phyloP scores from a whole-genome alignment of 2,329 filamentous ascomycete genomes.

The Ilyonectria destructans region DNA sequence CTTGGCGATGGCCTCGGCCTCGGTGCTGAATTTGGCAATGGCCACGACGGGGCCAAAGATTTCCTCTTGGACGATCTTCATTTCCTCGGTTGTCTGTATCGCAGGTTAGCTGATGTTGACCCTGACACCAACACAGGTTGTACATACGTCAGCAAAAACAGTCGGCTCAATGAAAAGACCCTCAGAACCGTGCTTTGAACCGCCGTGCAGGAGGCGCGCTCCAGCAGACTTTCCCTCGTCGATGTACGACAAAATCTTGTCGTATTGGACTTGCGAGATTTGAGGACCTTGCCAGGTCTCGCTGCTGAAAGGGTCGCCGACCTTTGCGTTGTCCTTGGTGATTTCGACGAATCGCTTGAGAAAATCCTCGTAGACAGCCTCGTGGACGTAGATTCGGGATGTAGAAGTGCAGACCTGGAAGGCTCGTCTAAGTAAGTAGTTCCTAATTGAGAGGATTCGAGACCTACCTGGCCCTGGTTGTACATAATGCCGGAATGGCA shows the following conservation, averaged over 20 bases:
- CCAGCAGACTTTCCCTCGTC: conserved; percentile 75
- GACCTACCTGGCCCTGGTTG: conserved; percentile 68
- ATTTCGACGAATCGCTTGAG: conserved; percentile 66
- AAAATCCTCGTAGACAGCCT: conserved; percentile 70
- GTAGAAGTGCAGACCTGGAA: conserved; percentile 69
- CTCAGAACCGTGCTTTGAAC: conserved; percentile 28
- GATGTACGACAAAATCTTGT: conserved; percentile 76
- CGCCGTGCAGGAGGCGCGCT: conserved; percentile 65
- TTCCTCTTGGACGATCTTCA: conserved; percentile 41
- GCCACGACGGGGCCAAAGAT: conserved; percentile 43
- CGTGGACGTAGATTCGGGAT: conserved; percentile 71
- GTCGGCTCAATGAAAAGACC: conserved; percentile 44
- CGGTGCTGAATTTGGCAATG: conserved; percentile 37
- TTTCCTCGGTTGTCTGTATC: conserved; percentile 33
- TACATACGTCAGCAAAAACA: conserved; percentile 43
- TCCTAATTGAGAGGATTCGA: too few species aligned
- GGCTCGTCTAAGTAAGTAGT: neutral
- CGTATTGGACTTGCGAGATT: conserved; percentile 74
- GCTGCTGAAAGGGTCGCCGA: conserved; percentile 75
- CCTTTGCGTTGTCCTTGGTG: conserved; percentile 63
- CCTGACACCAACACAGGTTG: neutral
- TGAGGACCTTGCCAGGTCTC: conserved; percentile 78
- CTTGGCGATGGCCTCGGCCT: conserved; percentile 34
- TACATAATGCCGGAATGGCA: conserved; percentile 57
- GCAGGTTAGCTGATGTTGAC: neutral